phyloP scores from a whole-genome alignment of 129 eudicot species.

The Helianthus tuberosus region DNA sequence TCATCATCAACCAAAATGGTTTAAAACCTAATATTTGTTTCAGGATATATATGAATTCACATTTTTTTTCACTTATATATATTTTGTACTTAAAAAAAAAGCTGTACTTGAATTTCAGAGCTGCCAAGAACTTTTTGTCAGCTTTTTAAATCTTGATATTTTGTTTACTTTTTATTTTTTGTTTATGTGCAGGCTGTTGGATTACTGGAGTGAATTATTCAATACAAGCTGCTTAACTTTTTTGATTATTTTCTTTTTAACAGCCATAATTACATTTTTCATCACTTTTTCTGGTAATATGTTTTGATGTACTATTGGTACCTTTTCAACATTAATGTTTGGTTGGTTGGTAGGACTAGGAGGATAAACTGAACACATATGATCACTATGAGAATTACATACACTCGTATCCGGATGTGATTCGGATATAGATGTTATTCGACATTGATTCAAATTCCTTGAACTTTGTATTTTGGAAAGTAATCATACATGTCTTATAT shows the following conservation, averaged over 20 bases:
- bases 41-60: neutral
- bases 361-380: neutral
- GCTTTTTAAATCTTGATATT: neutral
- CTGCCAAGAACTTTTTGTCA: neutral
- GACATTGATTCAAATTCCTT: neutral
- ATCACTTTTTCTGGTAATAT: neutral
- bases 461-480: neutral
- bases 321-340: conserved; percentile 4
- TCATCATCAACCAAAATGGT: no score
- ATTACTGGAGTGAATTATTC: conserved; percentile 20
- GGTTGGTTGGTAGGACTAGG: conserved; percentile 25
- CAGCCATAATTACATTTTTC: conserved; percentile 14
- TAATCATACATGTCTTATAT: neutral
- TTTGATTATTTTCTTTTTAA: conserved; percentile 1
- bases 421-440: conserved; percentile 11
- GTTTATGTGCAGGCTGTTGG: conserved; percentile 30
- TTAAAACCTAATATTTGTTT: neutral
- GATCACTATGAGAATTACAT: neutral
- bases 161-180: neutral
- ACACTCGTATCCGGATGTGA: neutral
- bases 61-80: neutral
- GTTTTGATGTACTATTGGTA: neutral
- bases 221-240: conserved; percentile 18
- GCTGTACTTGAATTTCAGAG: neutral
- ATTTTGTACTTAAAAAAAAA: no score